Conservation (phyloP, 805 yeast genomes). For the Danielia reshetovae region DNA sequence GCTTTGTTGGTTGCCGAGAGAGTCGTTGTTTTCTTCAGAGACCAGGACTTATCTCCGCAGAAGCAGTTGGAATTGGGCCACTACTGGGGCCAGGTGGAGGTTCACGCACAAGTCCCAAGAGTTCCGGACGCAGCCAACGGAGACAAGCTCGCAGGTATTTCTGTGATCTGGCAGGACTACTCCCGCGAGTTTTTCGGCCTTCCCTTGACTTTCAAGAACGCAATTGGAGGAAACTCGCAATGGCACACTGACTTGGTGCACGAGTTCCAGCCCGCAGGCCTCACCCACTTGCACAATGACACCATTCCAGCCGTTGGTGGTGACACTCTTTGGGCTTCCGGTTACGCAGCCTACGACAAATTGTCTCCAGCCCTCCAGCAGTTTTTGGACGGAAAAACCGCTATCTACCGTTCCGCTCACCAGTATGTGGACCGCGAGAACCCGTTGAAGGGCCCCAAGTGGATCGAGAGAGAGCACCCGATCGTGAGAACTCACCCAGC, state of each 20-base stretch:
- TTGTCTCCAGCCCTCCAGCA: slow-evolving; percentile 47
- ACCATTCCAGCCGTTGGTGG: slow-evolving; percentile 51
- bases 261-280: slow-evolving; percentile 54
- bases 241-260: slow-evolving; percentile 53
- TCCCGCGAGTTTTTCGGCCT: slow-evolving; percentile 19
- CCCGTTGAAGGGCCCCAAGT: slow-evolving; percentile 29
- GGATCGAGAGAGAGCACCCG: slow-evolving; percentile 28
- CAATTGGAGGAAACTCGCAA: slow-evolving; percentile 18
- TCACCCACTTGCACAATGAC: slow-evolving; percentile 51
- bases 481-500: slow-evolving; percentile 31
- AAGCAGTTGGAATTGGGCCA: slow-evolving; percentile 29
- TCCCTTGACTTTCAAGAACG: slow-evolving; percentile 25
- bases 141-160: slow-evolving; percentile 20
- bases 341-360: slow-evolving; percentile 57
- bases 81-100: slow-evolving; percentile 29
- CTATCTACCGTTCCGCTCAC: slow-evolving; percentile 41
- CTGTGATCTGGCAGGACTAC: slow-evolving; percentile 30
- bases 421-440: slow-evolving; percentile 32
- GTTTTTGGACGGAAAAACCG: slow-evolving; percentile 51
- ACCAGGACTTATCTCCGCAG: slow-evolving; percentile 29
- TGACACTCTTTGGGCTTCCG: slow-evolving; percentile 55
- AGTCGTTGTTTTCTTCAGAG: slow-evolving; percentile 27
- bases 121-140: slow-evolving; percentile 16
- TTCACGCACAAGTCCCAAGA: slow-evolving; percentile 16
- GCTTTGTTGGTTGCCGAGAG: slow-evolving; percentile 29